Percentiles rank a stretch among this genome's conserved stretches.
These are phyloP conservation scores for Candida sakaeoensis DNA, from an alignment of 805 yeast genomes.

Conservation along the genomic window DNA sequence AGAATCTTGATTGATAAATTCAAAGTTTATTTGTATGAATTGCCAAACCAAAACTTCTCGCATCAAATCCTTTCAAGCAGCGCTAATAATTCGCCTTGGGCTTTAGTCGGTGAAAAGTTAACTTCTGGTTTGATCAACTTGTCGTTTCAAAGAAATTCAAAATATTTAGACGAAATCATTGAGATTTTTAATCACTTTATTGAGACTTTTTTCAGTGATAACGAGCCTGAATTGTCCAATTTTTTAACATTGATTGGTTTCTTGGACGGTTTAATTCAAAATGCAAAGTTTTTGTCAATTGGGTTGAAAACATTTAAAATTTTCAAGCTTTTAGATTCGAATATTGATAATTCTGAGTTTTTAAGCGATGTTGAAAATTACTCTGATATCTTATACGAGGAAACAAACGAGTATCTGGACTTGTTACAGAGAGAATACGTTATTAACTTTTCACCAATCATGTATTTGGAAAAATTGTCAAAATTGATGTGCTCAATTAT, in stretches of 20 bases:
- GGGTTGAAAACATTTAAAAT: slow-evolving; percentile 24
- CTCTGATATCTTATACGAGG: slow-evolving; percentile 16
- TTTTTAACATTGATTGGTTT: slow-evolving; percentile 36
- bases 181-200: slow-evolving; percentile 26
- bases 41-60: slow-evolving; percentile 44
- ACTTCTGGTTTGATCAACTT: slow-evolving; percentile 31
- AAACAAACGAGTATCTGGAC: slow-evolving; percentile 14
- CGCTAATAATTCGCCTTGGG: slow-evolving; percentile 31
- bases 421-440: slow-evolving; percentile 24
- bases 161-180: slow-evolving; percentile 21
- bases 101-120: slow-evolving; percentile 27
- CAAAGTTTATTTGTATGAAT: slow-evolving; percentile 43
- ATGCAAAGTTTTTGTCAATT: slow-evolving; percentile 24
- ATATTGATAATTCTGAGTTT: slow-evolving; percentile 37
- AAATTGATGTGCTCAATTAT: slow-evolving; percentile 33
- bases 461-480: slow-evolving; percentile 31
- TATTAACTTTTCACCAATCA: slow-evolving; percentile 31
- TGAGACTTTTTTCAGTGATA: slow-evolving; percentile 20
- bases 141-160: slow-evolving; percentile 20
- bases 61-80: slow-evolving; percentile 28
- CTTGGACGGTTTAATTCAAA: slow-evolving; percentile 25
- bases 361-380: slow-evolving; percentile 33
- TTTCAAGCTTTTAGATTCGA: slow-evolving; percentile 30
- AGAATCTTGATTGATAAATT: slow-evolving; percentile 41
- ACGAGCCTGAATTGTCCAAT: slow-evolving; percentile 22